A percentile compares a stretch with the other conserved stretches of the same genome.
phyloP scores from a whole-genome alignment of 2,329 filamentous ascomycete genomes.

The Didymella pinodella region DNA sequence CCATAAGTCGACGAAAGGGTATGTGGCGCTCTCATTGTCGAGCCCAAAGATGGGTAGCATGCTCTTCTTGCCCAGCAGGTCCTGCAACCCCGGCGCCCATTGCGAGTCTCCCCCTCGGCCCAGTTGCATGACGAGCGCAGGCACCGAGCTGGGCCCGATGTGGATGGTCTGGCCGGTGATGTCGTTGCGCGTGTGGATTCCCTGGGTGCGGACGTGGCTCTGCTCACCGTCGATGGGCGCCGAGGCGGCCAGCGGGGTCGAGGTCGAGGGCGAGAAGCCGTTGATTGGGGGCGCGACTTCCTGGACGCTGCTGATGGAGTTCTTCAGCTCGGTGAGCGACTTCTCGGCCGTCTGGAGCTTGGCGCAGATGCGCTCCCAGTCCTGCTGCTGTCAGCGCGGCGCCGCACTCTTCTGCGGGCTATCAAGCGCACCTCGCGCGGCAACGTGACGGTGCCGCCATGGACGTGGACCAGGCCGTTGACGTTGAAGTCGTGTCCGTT shows the following conservation, averaged over 20 bases:
- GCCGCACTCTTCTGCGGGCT: not conserved
- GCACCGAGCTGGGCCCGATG: conserved; percentile 67
- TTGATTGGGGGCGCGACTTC: conserved; percentile 46
- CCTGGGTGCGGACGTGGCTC: conserved; percentile 59
- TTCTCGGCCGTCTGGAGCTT: conserved; percentile 59
- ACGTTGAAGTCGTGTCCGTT: conserved; percentile 48
- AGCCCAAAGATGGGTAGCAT: conserved; percentile 69
- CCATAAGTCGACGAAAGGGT: conserved; percentile 72
- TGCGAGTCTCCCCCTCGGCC: conserved; percentile 56
- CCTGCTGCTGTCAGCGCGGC: conserved; percentile 40
- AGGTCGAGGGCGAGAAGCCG: conserved; percentile 44
- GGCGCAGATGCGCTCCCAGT: conserved; percentile 59
- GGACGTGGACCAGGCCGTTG: conserved; percentile 51
- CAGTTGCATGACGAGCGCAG: conserved; percentile 65
- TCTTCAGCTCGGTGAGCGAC: conserved; percentile 55
- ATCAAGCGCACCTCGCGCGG: conserved; percentile 46
- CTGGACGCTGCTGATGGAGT: conserved; percentile 49
- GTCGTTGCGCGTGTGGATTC: conserved; percentile 67
- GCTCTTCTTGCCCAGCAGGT: conserved; percentile 65
- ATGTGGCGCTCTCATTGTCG: conserved; percentile 70
- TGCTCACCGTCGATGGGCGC: conserved; percentile 49
- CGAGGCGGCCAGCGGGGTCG: conserved; percentile 45
- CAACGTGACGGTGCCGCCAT: conserved; percentile 51
- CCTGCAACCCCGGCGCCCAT: conserved; percentile 61
- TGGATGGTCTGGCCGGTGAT: conserved; percentile 68